Percentiles rank a stretch among this genome's conserved stretches.
These are phyloP conservation scores for Scenedesmus sp. DNA, from an alignment of 163 green algal species.

Conservation along the genomic window DNA sequence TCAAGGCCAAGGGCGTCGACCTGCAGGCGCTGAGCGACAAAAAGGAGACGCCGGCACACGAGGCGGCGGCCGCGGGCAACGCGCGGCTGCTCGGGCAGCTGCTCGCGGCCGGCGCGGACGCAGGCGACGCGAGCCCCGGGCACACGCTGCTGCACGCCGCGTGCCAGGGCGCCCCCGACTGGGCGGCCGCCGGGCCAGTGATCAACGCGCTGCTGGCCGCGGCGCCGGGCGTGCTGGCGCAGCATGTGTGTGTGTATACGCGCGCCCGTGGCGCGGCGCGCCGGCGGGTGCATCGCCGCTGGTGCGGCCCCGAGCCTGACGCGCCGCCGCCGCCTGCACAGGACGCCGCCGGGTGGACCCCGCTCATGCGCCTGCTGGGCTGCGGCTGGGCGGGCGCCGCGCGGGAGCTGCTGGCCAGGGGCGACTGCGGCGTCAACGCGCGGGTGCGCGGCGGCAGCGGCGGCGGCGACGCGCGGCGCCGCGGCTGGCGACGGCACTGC, in stretches of 20 bases:
- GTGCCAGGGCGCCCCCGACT: neutral
- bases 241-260: conserved; percentile 13
- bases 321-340: conserved; percentile 10
- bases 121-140: neutral
- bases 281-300: neutral
- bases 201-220: conserved; percentile 5
- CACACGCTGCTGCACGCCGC: conserved; percentile 29
- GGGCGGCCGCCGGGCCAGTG: neutral
- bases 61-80: conserved; percentile 27
- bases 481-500: neutral
- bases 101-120: neutral
- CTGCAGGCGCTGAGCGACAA: conserved; percentile 1
- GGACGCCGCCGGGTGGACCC: conserved; percentile 31
- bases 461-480: neutral
- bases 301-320: neutral
- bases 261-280: neutral
- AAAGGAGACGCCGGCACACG: conserved; percentile 26
- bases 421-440: conserved; percentile 25
- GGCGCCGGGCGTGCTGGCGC: conserved; percentile 10
- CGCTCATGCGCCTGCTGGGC: conserved; percentile 38
- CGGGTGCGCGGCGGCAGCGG: neutral
- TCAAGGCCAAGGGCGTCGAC: conserved; percentile 20
- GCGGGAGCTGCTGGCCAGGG: conserved; percentile 11
- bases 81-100: conserved; percentile 3
- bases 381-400: neutral